phyloP scores from a whole-genome alignment of 352 stramenopile genomes.

The Pelagophyceae sp. region DNA sequence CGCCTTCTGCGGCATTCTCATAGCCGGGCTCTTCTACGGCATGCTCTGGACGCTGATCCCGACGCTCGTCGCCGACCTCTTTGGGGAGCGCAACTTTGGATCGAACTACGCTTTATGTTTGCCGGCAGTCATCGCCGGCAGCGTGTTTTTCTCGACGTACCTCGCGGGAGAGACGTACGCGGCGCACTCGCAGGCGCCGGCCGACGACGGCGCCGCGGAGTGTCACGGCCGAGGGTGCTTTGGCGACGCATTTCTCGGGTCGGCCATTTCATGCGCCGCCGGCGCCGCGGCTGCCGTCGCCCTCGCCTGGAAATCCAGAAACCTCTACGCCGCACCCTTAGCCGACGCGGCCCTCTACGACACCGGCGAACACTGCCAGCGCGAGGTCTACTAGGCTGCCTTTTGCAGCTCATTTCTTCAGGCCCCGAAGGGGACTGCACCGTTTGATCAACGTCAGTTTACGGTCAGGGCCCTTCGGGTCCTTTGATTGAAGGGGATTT shows the following conservation, averaged over 20 bases:
- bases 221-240: not conserved
- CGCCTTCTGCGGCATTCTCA: not conserved
- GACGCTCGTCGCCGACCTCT: not conserved
- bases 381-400: too few relatives aligned
- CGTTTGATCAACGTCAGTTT: too few relatives aligned
- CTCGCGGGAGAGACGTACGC: not conserved
- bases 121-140: not conserved
- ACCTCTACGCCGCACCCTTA: too few relatives aligned
- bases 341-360: too few relatives aligned
- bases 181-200: not conserved
- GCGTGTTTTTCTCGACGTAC: not conserved
- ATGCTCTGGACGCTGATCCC: slow-evolving; percentile 13
- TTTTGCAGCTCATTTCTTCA: too few relatives aligned
- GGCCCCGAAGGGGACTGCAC: too few relatives aligned
- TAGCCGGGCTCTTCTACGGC: not conserved
- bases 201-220: not conserved
- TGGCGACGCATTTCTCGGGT: not conserved
- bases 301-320: not conserved
- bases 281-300: not conserved
- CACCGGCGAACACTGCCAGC: too few relatives aligned
- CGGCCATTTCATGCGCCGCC: not conserved
- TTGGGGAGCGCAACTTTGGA: not conserved
- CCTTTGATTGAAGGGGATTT: too few relatives aligned
- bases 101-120: slow-evolving; percentile 2
- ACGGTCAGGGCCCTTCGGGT: too few relatives aligned